Percentiles rank a stretch among this genome's conserved stretches.
Evolutionary conservation across 148 eudicot species (phyloP).

Genomic region (Agrostemma githago): DNA sequence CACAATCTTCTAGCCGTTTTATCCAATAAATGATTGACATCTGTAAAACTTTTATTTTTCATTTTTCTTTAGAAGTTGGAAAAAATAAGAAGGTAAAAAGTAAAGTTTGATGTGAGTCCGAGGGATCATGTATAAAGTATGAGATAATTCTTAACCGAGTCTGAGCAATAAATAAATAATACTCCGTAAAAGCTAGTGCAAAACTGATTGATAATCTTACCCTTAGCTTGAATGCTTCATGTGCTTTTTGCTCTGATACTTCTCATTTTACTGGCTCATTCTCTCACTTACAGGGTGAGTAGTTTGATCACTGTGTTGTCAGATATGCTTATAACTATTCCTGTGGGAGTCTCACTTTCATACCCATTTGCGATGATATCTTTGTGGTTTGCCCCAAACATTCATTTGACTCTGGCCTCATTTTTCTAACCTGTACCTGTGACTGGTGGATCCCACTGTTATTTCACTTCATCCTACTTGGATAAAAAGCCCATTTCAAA

Average conservation of each 20-base stretch:
- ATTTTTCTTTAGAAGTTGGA: no score
- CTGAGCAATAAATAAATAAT: no score
- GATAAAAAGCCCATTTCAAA: not conserved
- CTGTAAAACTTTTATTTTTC: no score
- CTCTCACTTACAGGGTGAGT: not conserved
- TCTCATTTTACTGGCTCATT: not conserved
- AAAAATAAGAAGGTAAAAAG: no score
- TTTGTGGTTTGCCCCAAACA: not conserved
- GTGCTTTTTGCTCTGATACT: constrained; percentile 6
- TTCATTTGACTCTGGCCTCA: not conserved
- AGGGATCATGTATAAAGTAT: no score
- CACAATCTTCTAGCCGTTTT: no score
- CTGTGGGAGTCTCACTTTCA: not conserved
- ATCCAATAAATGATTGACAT: no score
- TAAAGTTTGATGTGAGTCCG: no score
- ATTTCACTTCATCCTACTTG: no score
- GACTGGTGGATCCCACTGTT: not conserved
- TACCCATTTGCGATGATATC: not conserved
- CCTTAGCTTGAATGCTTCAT: not conserved
- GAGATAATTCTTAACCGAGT: no score
- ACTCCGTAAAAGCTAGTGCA: no score
- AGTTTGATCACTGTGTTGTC: not conserved
- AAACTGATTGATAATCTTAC: no score
- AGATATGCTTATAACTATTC: not conserved
- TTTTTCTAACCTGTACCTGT: not conserved